Evolutionary conservation across 495 filamentous ascomycete species (phyloP), one percentile per base, ranked within the genome.

Genomic region (Talaromyces ruber): DNA sequence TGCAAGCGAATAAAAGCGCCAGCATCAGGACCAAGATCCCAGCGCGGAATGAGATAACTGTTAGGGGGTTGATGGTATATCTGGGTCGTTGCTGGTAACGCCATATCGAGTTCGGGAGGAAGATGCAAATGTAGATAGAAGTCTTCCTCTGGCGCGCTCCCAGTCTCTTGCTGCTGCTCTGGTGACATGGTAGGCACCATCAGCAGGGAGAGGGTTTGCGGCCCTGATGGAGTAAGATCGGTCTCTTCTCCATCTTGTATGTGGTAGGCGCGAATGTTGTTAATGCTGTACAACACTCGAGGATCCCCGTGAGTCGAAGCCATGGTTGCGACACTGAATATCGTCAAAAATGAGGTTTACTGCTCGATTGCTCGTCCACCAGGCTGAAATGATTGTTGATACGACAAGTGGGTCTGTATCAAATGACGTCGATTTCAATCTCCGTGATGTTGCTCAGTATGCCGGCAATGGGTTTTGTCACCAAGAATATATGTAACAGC

Each of bases 41-140:
- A 96, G 63, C 92, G 86, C 7, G 92, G 92, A 62, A 97, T 95
- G 37, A 97, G 78, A 71, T 97, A 97, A 77, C 88, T 91, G 55
- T 80, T 82, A 3, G 92, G 92, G 7, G 90, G 90, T 74, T 96
- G 90, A 69, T 96, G 91, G 73, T 92, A 97, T 68, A 97, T 93
- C 71, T 97, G 92, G 6, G 92, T 96, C 0, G 91, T 96, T 22
- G 92, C 92, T 14, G 92, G 92, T 16, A 97, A 76, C 1, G 92
- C 88, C 7, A 97, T 83, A 67, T 96, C 92, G 65, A 97, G 81
- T 79, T 96, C 92, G n/a, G 92, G 92, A 14, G 92, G 92, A 1
- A 97, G 85, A 65, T 94, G 88, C 37, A 97, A 84, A 69, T 97
- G 92, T 1, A 97, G 86, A 70, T 96, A 97, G 77, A 96, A 97